Base-by-base conservation (phyloP, 768 basidiomycete species). In the Chalciporus pseudorubinellus region DNA sequence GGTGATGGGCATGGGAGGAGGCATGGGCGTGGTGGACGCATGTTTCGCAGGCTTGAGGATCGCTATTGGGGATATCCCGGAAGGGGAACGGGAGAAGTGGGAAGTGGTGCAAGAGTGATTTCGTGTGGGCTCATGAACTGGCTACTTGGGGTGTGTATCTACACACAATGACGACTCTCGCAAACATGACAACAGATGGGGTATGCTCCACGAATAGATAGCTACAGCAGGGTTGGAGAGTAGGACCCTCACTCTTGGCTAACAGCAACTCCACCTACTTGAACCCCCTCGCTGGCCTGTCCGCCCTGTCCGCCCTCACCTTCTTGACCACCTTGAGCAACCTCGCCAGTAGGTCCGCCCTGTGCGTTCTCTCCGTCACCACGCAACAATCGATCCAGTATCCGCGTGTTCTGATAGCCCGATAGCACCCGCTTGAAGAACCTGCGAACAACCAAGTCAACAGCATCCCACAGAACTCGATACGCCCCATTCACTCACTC, bases 1-100 rank as follows among this genome's bases (percentile, higher is more conserved):
- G 53, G 95, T 99, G 14, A 93, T 94, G 68, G 94, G 92, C 0
- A 78, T 93, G 57, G 88, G 85, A 3, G 87, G 90, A 57, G 93
- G 92, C 0, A 80, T 88, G n/a, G 87, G 87, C 16, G 62, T 94
- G 12, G 74, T 92, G 3, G 95, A 97, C 63, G 83, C 82, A 24
- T 73, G 91, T 24, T 90, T 86, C 77, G 90, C 93, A 0, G 88
- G 87, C n/a, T 72, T 95, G 65, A 75, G 86, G 59, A 78, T 85
- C 57, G 84, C 87, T 4, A 79, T 91, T 51, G 86, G 85, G 12
- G 63, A 70, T 44, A 64, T 77, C 49, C 62, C 68, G 9, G 79
- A 82, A 6, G 78, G 74, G 12, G 57, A 66, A 18, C 48, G 56
- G 33, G 57, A 56, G 0, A 66, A 66, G 34, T 70, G 68, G 68